Base-by-base conservation (phyloP, 2,329 filamentous ascomycete species). In the Aspergillus hiratsukae region DNA sequence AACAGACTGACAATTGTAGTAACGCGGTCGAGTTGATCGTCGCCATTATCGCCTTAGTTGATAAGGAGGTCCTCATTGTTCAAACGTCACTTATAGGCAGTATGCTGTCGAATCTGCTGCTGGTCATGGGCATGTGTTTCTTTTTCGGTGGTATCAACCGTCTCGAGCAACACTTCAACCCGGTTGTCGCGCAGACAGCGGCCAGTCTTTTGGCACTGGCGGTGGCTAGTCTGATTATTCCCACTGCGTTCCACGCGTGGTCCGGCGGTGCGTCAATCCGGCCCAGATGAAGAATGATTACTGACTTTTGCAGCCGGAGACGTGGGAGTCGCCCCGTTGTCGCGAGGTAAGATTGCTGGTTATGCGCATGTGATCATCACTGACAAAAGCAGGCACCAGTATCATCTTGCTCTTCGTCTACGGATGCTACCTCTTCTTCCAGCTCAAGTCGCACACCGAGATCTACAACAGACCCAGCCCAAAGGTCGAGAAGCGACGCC, bases 21-120 rank as follows among this genome's bases (percentile, higher is more conserved):
- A 95, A 96, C 68, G 91, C 91, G 4, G 90, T 95, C 58, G 91
- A 96, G 70, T 77, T 96, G 65, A 96, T 96, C 59, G 90, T 97
- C 48, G 89, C 90, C 25, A 85, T 97, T 64, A 89, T 96, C 64
- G 92, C 92, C 1, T 76, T 97, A 49, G 76, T 83, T 28, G 83
- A 95, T 58, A 72, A 82, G 52, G 84, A 96, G 73, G 84, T 95
- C 25, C 78, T 88, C 35, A 95, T 97, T 58, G 91, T 97, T 6
- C 91, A 97, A 73, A 96, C 92, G 0, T 97, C 92, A 0, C 80
- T 97, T 28, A 90, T 97, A 60, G 92, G 92, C 55, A 92, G 88
- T 72, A 96, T 97, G 72, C 79, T 97, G 23, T 96, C 91, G 45
- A 97, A 97, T 70, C 75, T 97, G 57, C 82, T 96, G 3, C 83